Percentiles rank a stretch among this genome's conserved stretches.
Conservation (phyloP, 2,329 filamentous ascomycete genomes). For the Rachicladosporium sp. region DNA sequence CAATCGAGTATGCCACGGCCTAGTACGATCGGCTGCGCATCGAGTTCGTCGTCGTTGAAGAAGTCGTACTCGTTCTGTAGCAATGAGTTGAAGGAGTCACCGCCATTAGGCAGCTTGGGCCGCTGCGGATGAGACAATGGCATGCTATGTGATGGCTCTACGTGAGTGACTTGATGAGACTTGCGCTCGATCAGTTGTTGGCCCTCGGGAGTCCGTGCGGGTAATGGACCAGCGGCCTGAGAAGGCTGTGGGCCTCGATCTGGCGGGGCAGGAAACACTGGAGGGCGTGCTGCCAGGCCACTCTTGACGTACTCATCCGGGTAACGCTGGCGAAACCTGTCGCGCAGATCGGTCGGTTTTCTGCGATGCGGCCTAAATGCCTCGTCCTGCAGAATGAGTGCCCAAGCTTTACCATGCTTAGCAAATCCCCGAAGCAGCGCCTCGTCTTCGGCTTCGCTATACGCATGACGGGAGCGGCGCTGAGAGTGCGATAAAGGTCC, state of each 20-base stretch:
- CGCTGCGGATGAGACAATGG: no score
- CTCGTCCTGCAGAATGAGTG: slow-evolving; percentile 44
- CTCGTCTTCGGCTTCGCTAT: slow-evolving; percentile 45
- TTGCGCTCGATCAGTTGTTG: no score
- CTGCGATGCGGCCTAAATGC: not conserved
- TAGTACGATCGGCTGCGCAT: slow-evolving; percentile 19
- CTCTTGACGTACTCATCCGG: slow-evolving; percentile 43
- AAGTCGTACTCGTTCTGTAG: no score
- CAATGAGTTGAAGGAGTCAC: no score
- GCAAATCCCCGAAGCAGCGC: slow-evolving; percentile 47
- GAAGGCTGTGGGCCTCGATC: slow-evolving; percentile 2
- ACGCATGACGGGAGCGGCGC: slow-evolving; percentile 43
- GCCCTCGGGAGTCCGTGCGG: no score
- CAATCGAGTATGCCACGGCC: slow-evolving; percentile 25
- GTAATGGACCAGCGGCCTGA: no score
- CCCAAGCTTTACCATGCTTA: slow-evolving; percentile 49
- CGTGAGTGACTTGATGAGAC: no score
- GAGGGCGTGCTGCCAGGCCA: slow-evolving; percentile 30
- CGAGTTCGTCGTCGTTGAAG: slow-evolving; percentile 10
- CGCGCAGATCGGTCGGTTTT: slow-evolving; percentile 46
- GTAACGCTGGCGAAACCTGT: slow-evolving; percentile 49
- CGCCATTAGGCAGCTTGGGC: no score
- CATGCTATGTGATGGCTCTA: no score
- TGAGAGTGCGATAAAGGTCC: slow-evolving; percentile 37
- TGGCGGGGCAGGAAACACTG: slow-evolving; percentile 14